These are phyloP conservation scores for Talaromyces islandicus DNA, from an alignment of 2,329 filamentous ascomycete species.

Conservation along the genomic window DNA sequence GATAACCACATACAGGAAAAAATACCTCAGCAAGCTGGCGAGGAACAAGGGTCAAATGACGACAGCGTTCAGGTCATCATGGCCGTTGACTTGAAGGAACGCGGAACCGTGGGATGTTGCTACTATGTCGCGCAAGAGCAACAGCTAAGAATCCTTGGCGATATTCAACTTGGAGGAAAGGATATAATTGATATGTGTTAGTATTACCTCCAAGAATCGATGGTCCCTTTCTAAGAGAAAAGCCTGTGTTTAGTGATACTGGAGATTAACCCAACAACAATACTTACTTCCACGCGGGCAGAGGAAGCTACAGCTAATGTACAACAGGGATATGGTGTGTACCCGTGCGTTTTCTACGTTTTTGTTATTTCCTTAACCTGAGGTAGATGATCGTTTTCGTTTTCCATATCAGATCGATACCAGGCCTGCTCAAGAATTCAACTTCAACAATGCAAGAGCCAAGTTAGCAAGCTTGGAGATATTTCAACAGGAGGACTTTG, in stretches of 20 bases:
- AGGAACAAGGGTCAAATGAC: constrained; percentile 23
- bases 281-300: constrained; percentile 52
- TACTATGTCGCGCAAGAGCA: constrained; percentile 71
- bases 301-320: constrained; percentile 38
- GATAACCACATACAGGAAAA: background rate
- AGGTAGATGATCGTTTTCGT: constrained; percentile 43
- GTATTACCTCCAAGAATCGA: constrained; percentile 14
- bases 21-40: background rate
- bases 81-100: constrained; percentile 69
- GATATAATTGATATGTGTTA: constrained; percentile 58
- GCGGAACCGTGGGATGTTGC: constrained; percentile 70
- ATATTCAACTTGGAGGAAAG: constrained; percentile 63
- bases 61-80: constrained; percentile 68
- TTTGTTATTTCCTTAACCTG: background rate
- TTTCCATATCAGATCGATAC: constrained; percentile 60
- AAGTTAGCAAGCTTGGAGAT: constrained; percentile 58
- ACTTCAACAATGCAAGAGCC: constrained; percentile 58
- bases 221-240: constrained; percentile 17
- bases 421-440: constrained; percentile 67
- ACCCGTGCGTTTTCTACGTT: too few species aligned
- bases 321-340: constrained; percentile 30
- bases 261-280: constrained; percentile 56
- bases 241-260: constrained; percentile 42
- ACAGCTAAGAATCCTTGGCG: constrained; percentile 69
- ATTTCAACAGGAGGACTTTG: constrained; percentile 40